These are phyloP conservation scores for Phyllosticta citrichinensis DNA, from an alignment of 2,329 filamentous ascomycete genomes.

Conservation along the genomic window DNA sequence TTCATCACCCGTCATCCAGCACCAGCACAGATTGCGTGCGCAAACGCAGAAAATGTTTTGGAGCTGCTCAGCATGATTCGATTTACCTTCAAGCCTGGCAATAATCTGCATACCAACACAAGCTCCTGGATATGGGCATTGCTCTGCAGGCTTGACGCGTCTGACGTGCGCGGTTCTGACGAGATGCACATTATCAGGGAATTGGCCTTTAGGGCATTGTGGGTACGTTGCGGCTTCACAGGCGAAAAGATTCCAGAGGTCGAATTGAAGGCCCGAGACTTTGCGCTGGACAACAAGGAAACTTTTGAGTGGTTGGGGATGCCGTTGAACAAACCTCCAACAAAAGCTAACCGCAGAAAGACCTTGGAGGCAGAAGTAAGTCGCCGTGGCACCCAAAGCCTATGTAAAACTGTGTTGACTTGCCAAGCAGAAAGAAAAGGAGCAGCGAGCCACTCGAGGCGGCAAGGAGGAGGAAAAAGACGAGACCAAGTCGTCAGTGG, in stretches of 20 bases:
- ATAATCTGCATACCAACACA: slow-evolving; percentile 51
- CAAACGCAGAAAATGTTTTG: neutral
- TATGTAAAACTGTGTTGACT: neutral
- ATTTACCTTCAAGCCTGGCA: neutral
- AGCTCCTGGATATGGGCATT: slow-evolving; percentile 82
- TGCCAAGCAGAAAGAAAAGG: neutral
- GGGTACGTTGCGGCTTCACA: slow-evolving; percentile 44
- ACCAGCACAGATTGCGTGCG: neutral
- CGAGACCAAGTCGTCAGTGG: neutral
- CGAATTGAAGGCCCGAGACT: slow-evolving; percentile 18
- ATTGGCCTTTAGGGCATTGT: slow-evolving; percentile 64
- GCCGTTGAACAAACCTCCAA: neutral
- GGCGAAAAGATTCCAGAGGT: slow-evolving; percentile 15
- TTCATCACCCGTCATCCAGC: neutral
- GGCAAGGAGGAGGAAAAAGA: neutral
- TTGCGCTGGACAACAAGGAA: slow-evolving; percentile 18
- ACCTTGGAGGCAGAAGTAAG: neutral
- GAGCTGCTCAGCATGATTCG: neutral
- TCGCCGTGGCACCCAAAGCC: neutral
- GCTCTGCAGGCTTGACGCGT: slow-evolving; percentile 57
- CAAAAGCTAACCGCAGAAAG: neutral
- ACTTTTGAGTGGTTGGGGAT: slow-evolving; percentile 4
- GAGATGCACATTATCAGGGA: slow-evolving; percentile 71
- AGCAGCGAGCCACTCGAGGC: neutral
- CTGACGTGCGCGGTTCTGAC: slow-evolving; percentile 54